Evolutionary conservation across 2,329 filamentous ascomycete genomes (phyloP), one percentile per base, ranked within the genome.

Genomic region (Hypoxylon sp.): DNA sequence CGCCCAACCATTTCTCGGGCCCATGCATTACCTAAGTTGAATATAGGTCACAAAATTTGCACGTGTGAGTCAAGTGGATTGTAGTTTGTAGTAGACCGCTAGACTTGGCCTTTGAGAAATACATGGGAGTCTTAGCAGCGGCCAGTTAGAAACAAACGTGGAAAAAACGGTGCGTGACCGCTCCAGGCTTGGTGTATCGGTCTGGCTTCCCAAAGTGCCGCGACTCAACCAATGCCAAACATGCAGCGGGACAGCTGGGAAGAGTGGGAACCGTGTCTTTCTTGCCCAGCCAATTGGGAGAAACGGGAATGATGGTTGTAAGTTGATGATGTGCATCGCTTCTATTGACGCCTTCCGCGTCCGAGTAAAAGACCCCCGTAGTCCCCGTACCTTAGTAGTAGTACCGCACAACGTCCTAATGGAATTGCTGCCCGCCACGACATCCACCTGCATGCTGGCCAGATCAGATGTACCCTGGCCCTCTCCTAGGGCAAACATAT

Each of bases 251-350:
- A 50, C 66, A 70, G 50, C 57, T 68, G 40, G 64, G 31, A 56
- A 66, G 51, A 61, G 65, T 61, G 62, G 63, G 46, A 60, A 66
- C 64, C 25, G 40, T 54, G 57, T 64, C 53, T 66, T 48, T 66
- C 44, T 44, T 35, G 20, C 30, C 66, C 35, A 44, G 48, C 71
- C 71, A 73, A 73, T 73, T 68, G 72, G 72, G 68, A 72, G 61
- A 73, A 71, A 72, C 25, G 58, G 69, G n/a, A 71, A 69, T 73
- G 55, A 55, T 61, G 64, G 56, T 59, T 71, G 66, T 72, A 69
- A 63, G 64, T 66, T 58, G 65, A 67, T 72, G 67, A 72, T 72
- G 71, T 73, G 71, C 72, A 73, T 74, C 56, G 54, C 69, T 73
- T 69, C 56, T 62, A 65, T 71, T 70, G 65, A 70, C 61, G 67